Conservation (phyloP, 495 filamentous ascomycete genomes). For the Rhypophila decipiens region DNA sequence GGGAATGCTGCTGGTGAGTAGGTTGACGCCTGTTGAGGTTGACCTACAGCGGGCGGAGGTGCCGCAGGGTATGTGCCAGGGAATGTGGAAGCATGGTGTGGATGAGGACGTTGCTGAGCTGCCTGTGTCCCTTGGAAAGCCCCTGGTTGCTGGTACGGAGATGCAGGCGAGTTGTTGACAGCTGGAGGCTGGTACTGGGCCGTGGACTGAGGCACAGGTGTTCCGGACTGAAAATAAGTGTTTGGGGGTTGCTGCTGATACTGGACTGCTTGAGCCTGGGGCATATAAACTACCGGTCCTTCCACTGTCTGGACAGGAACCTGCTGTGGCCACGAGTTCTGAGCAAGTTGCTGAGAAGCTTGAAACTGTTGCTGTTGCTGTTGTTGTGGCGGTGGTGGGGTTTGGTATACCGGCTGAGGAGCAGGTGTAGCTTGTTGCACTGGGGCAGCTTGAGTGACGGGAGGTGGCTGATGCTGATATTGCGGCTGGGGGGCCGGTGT, state of each 20-base stretch:
- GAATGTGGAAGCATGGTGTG: background rate
- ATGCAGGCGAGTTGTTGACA: background rate
- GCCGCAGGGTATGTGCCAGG: background rate
- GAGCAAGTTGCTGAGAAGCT: background rate
- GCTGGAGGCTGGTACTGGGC: too few species aligned
- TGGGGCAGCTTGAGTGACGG: background rate
- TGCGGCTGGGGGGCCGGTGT: too few species aligned
- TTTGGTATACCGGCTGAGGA: background rate
- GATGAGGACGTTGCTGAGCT: background rate
- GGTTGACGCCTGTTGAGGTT: background rate
- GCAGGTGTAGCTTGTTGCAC: background rate
- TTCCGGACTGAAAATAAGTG: background rate
- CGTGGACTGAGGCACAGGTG: too few species aligned
- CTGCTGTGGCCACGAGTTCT: too few species aligned
- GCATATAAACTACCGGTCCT: too few species aligned
- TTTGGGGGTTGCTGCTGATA: constrained; percentile 1
- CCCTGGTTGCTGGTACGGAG: background rate
- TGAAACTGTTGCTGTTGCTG: background rate
- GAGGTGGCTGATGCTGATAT: too few species aligned
- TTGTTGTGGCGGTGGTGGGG: background rate
- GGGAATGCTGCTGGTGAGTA: background rate
- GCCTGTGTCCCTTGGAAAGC: background rate
- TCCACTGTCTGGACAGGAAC: too few species aligned
- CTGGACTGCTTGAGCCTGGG: too few species aligned
- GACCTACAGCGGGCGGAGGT: background rate